Evolutionary conservation across 768 basidiomycete species (phyloP).

Genomic region (Tricholoma flavovirens): DNA sequence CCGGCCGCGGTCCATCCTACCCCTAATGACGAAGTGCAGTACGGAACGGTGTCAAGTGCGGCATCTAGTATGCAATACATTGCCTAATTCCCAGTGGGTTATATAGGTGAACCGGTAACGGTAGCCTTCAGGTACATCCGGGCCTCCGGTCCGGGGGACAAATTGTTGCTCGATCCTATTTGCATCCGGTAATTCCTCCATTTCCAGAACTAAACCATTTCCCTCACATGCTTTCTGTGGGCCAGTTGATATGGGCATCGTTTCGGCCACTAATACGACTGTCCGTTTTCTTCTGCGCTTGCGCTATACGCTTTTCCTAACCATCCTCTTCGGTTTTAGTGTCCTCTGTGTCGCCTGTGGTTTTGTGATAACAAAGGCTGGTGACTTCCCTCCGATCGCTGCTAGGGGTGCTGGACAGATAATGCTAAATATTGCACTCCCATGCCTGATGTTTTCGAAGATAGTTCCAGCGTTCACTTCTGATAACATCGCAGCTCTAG

Average conservation of each 20-base stretch:
- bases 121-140: too few relatives aligned
- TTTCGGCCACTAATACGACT: constrained; percentile 53
- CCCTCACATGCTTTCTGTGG: constrained; percentile 25
- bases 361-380: constrained; percentile 52
- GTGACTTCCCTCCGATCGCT: constrained; percentile 53
- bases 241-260: constrained; percentile 59
- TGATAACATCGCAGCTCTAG: constrained; percentile 50
- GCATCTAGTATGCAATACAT: too few relatives aligned
- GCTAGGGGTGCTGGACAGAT: constrained; percentile 58
- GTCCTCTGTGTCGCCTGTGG: constrained; percentile 50
- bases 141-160: too few relatives aligned
- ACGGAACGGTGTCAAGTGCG: too few relatives aligned
- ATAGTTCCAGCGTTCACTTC: constrained; percentile 62
- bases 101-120: too few relatives aligned
- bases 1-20: too few relatives aligned
- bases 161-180: too few relatives aligned
- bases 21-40: too few relatives aligned
- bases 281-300: constrained; percentile 29
- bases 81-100: too few relatives aligned
- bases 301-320: background rate
- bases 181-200: too few relatives aligned
- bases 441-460: constrained; percentile 65
- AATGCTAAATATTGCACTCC: constrained; percentile 56
- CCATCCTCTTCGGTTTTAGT: constrained; percentile 23
- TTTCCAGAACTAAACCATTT: too few relatives aligned